These are phyloP conservation scores for Pseudoturritis turrita DNA, from an alignment of 345 rosid species.

Conservation along the genomic window DNA sequence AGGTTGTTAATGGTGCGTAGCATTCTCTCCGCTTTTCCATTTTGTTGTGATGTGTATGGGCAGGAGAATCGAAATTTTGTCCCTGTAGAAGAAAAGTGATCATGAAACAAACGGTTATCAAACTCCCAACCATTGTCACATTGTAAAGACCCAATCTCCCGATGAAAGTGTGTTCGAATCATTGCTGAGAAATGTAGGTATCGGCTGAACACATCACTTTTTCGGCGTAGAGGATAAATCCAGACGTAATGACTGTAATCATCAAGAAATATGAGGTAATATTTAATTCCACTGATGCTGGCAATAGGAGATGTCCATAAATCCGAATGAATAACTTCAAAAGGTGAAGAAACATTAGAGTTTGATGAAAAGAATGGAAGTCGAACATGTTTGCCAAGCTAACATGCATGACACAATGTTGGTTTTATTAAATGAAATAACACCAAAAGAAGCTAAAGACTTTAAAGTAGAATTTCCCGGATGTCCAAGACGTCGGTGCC, in stretches of 20 bases:
- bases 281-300: neutral
- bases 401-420: neutral
- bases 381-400: neutral
- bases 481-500: neutral
- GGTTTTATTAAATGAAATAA: neutral
- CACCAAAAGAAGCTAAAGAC: neutral
- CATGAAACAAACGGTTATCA: neutral
- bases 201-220: neutral
- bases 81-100: neutral
- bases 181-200: neutral
- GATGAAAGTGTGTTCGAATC: neutral
- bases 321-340: neutral
- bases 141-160: neutral
- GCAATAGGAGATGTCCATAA: neutral
- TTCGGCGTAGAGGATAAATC: neutral
- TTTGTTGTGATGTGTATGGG: neutral
- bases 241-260: neutral
- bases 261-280: neutral
- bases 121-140: neutral
- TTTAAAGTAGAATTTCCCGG: neutral
- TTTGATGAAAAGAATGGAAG: neutral
- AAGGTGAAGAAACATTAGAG: neutral
- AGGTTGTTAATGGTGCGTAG: neutral
- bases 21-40: neutral
- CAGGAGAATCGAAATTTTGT: neutral